Base-by-base conservation (phyloP, 2,329 filamentous ascomycete genomes). In the Colletotrichum limetticola region DNA sequence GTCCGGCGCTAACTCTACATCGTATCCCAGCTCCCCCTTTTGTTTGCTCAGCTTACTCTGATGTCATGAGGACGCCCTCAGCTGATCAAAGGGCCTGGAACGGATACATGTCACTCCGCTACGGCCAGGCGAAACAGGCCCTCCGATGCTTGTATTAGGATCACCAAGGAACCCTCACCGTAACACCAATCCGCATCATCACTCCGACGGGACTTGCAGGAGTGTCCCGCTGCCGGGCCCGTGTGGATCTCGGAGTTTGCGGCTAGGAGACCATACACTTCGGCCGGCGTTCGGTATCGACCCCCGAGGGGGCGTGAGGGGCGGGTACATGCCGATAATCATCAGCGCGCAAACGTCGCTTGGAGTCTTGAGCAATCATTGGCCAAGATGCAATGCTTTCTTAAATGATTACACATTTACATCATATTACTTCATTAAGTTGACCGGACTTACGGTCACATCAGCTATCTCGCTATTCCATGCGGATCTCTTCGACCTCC, bases 401-500 rank as follows among this genome's bases (percentile, higher is more conserved):
- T n/a, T n/a, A 19, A 9, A 49, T 6, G n/a, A 49, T 49, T 19
- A n/a, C 42, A 49, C 42, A n/a, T 49, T 49, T 7, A 49, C n/a
- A n/a, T 49, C 42, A 11, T 49, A 49, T 49, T 49, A n/a, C 42
- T n/a, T 42, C 37, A 42, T 42, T 42, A 42, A 42, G 3, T 19
- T 42, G 37, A 5, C 14, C 16, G 5, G 5, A 42, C 5, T 16
- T 42, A 16, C 37, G 37, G 37, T 42, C 37, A 42, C 37, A 42
- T 42, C 37, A 14, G 37, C 37, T 16, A 37, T 42, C 37, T 6
- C 37, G 14, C 28, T 52, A 67, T 52, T 42, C 32, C 65, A 67
- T 60, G 8, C 55, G 65, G 37, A 67, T 67, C 35, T 67, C 65
- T 16, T 67, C 52, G 14, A 67, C 65, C 30, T 46, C 65, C 65